Base-by-base conservation (phyloP, 805 yeast species). In the Candida jianshihensis region DNA sequence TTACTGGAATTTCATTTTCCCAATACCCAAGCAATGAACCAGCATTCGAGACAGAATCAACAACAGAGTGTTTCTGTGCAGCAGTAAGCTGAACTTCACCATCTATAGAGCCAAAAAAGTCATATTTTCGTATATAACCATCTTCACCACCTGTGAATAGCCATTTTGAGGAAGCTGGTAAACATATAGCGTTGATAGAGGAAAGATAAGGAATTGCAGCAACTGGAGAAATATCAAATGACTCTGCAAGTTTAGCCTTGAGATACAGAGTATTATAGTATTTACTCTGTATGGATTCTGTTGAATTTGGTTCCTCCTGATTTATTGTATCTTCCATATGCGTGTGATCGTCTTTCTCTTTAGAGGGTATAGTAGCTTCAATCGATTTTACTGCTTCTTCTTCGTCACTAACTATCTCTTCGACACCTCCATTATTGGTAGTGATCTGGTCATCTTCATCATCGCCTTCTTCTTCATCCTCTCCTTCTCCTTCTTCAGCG, bases 101-200 rank as follows among this genome's bases (percentile, higher is more conserved):
- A 50, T 84, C 89, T 18, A 92, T 72, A 1, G 96, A 82, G 24
- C 81, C 81, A 27, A 79, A 70, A 43, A 92, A 81, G 59, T 92
- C 96, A 61, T 81, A 92, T 54, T 84, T 88, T 33, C 98, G 67
- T 24, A 92, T 83, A 49, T 78, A 85, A 5, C 98, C 98, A 58
- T 92, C 98, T 46, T 83, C 90, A 9, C 97, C 97, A 16, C 98
- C 98, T 1, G 96, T 81, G 49, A 89, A 81, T 27, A 92, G 66
- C 81, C 88, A 89, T 52, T 79, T 80, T 29, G 88, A 80, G 6
- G 94, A 95, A 48, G 73, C 75, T 1, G 95, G 74, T 31, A 87
- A 64, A 2, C 89, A 81, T 25, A 90, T 47, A 3, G 92, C 72
- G 58, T 87, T 87, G 22, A 92, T 81, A 19, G 83, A 79, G 1